Evolutionary conservation across 1,139 yeast species (phyloP), one percentile per base, ranked within the genome.

Genomic region (Suhomyces maxii): DNA sequence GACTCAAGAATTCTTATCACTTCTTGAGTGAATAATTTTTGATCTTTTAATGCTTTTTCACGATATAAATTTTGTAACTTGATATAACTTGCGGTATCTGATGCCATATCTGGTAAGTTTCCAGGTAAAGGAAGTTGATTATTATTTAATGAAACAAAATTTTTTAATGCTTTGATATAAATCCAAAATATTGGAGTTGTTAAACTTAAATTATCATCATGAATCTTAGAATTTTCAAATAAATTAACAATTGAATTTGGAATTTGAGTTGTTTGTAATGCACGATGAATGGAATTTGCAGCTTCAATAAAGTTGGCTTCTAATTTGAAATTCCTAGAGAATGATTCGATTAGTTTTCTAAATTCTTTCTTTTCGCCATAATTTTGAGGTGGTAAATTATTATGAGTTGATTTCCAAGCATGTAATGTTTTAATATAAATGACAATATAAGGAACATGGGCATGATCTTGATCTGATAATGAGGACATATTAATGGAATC

Each of bases 71-170:
- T 61, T 58, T 84, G 87, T 43, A 93, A 64, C 7, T 58, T 61
- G 8, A 85, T 72, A 60, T 86, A 93, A 44, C 75, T 75, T 11
- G 66, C 66, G 0, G 97, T 84, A 53, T 84, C 83, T 0, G 96
- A 80, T 32, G 88, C 86, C 97, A 93, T 91, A 63, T 91, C 98
- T 0, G 97, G 97, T 10, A 91, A 61, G 1, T 72, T 77, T 0
- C 96, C 97, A 3, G 86, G 75, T 3, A 89, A 68, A 0, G 97
- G 97, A 25, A 87, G 65, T 18, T 64, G 59, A 3, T 69, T 65
- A n/a, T 69, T 64, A 48, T 71, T 65, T 6, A 56, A 51, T 0
- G 45, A 50, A 7, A 83, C 71, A 60, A 82, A 91, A 5, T 55
- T 53, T 33, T 75, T 67, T 42, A 91, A 67, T 0, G 91, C 86